Base-by-base conservation (phyloP, 768 basidiomycete genomes). In the Cyclocybe cylindracea region DNA sequence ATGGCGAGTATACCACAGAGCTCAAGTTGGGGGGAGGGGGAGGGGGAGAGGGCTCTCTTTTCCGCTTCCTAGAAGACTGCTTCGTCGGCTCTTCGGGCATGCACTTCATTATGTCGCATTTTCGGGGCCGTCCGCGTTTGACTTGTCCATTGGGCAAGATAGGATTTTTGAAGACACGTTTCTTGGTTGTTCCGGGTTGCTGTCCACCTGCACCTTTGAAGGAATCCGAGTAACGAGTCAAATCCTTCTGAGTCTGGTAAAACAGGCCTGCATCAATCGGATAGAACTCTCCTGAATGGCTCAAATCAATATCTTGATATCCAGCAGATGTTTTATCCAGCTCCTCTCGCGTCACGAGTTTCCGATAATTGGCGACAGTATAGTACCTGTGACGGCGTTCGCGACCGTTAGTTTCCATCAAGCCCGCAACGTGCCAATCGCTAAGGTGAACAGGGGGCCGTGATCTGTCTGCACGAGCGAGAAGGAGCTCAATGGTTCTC, bases 311-410 rank as follows among this genome's bases (percentile, higher is more conserved):
- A 34, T 79, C 71, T 14, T 65, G 55, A 54, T 78, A 76, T 2
- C 74, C 72, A 5, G 72, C 70, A 38, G 70, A 66, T 3, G 69
- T 59, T 47, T 80, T 77, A 59, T 87, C 82, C 19, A 94, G 75
- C 7, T 81, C 79, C 66, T 94, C 89, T 40, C 76, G 73, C 2
- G 74, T 70, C 43, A 93, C 78, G 32, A 91, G 73, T 31, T 73
- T 66, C 31, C 74, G 78, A 68, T 90, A 96, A 31, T 85, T 82
- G 2, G 79, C 77, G 39, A 87, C 66, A 0, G 91, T 90, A 71
- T 84, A 94, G 63, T 92, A 92, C 55, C 92, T 80, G 65, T 92
- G 84, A 18, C 92, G 87, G 29, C 93, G 86, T 70, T 98, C 91
- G 34, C 93, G 84, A 4, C 91, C 91, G 55, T 79, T 77, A 1